A percentile compares a stretch with the other conserved stretches of the same genome.
Evolutionary conservation across 2,329 filamentous ascomycete genomes (phyloP).

Genomic region (Fusarium bulbicola): DNA sequence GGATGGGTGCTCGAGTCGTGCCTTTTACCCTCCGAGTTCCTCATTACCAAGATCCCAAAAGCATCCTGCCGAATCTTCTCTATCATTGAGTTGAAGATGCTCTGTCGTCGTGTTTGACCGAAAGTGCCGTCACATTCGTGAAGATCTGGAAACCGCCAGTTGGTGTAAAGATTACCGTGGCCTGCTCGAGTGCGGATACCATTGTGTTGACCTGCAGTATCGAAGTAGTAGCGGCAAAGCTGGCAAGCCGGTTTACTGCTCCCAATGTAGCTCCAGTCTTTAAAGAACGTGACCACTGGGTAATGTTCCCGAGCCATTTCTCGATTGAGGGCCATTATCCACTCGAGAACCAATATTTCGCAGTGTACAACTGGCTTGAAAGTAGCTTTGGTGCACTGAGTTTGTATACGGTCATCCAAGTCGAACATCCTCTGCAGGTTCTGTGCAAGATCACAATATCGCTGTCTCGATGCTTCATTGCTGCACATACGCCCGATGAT

Average conservation of each 20-base stretch:
- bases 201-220: slow-evolving; percentile 16
- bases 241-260: slow-evolving; percentile 53
- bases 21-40: slow-evolving; percentile 36
- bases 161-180: slow-evolving; percentile 51
- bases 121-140: slow-evolving; percentile 4
- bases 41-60: slow-evolving; percentile 41
- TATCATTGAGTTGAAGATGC: slow-evolving; percentile 42
- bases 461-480: background rate
- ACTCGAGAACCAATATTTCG: slow-evolving; percentile 47
- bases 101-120: slow-evolving; percentile 20
- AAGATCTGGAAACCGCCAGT: slow-evolving; percentile 51
- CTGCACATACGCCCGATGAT: slow-evolving; percentile 39
- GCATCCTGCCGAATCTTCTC: slow-evolving; percentile 42
- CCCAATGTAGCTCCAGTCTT: slow-evolving; percentile 49
- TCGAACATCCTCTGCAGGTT: slow-evolving; percentile 34
- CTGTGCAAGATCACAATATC: slow-evolving; percentile 14
- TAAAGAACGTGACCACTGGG: slow-evolving; percentile 41
- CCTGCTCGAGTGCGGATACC: slow-evolving; percentile 42
- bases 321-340: slow-evolving; percentile 28
- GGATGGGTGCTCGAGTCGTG: slow-evolving; percentile 47
- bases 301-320: background rate
- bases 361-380: slow-evolving; percentile 49
- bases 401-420: slow-evolving; percentile 39
- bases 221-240: slow-evolving; percentile 52
- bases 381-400: background rate